Conservation (phyloP, 2,329 filamentous ascomycete genomes). For the Fusarium begoniae region DNA sequence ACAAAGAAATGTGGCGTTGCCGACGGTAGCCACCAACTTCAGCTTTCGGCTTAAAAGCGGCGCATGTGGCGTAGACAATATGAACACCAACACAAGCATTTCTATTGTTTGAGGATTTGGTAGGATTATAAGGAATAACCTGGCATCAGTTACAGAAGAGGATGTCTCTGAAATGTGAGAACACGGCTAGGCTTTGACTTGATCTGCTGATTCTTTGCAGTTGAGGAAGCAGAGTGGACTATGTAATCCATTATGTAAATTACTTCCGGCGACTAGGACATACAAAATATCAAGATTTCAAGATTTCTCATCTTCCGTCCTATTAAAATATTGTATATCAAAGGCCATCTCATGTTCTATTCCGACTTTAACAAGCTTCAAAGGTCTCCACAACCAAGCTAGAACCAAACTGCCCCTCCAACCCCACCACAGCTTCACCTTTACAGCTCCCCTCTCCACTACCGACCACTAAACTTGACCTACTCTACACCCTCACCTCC, state of each 20-base stretch:
- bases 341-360: not conserved
- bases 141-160: not conserved
- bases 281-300: not conserved
- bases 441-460: not conserved
- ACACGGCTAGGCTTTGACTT: not conserved
- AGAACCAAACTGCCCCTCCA: constrained; percentile 12
- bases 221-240: not conserved
- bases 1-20: constrained; percentile 30
- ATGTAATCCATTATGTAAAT: accelerated
- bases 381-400: not conserved
- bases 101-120: not conserved
- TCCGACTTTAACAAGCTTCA: not conserved
- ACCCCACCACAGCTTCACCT: constrained; percentile 24
- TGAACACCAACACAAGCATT: not conserved
- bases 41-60: not conserved
- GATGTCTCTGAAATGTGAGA: too few species aligned
- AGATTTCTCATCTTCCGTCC: too few species aligned
- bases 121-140: too few species aligned
- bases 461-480: constrained; percentile 49
- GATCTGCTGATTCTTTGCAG: not conserved
- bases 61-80: constrained; percentile 16
- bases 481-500: constrained; percentile 48
- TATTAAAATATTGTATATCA: not conserved
- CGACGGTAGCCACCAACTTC: constrained; percentile 12
- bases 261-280: too few species aligned